Evolutionary conservation across 2,329 filamentous ascomycete genomes (phyloP).

Genomic region (Phialophora verrucosa): DNA sequence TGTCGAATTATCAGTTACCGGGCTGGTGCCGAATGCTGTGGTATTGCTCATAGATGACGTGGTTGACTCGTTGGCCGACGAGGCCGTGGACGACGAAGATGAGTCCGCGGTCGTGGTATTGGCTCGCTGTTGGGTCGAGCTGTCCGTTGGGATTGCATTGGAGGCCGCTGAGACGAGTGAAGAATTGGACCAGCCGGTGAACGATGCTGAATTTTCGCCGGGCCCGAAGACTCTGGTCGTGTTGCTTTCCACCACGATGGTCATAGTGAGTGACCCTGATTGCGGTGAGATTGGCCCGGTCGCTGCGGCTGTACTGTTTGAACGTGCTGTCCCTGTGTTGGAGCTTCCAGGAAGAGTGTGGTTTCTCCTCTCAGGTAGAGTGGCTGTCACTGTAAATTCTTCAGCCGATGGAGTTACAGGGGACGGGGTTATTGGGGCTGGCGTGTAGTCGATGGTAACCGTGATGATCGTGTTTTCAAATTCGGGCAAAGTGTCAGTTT

Average conservation of each 20-base stretch:
- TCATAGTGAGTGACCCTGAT: slow-evolving; percentile 21
- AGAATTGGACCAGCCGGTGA: slow-evolving; percentile 10
- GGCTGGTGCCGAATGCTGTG: background rate
- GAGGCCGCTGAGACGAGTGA: slow-evolving; percentile 10
- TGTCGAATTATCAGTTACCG: background rate
- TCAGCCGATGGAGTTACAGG: slow-evolving; percentile 24
- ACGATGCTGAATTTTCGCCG: background rate
- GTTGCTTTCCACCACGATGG: slow-evolving; percentile 25
- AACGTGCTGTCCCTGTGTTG: background rate
- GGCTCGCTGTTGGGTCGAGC: background rate
- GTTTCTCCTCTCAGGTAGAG: background rate
- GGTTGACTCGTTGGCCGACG: slow-evolving; percentile 4
- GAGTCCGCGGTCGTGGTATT: background rate
- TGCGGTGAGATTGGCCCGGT: background rate
- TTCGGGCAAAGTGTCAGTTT: slow-evolving; percentile 2
- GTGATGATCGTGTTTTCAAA: slow-evolving; percentile 14
- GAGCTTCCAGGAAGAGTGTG: background rate
- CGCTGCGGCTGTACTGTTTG: background rate
- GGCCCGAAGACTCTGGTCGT: slow-evolving; percentile 1
- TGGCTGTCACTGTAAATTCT: slow-evolving; percentile 25
- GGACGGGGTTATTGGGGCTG: slow-evolving; percentile 8
- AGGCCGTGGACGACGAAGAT: background rate
- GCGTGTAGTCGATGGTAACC: slow-evolving; percentile 19
- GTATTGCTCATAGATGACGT: background rate
- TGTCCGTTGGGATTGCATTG: background rate